Percentiles rank a stretch among this genome's conserved stretches.
Conservation (phyloP, 1,284 basidiomycete genomes). For the Polyporus tsugae region DNA sequence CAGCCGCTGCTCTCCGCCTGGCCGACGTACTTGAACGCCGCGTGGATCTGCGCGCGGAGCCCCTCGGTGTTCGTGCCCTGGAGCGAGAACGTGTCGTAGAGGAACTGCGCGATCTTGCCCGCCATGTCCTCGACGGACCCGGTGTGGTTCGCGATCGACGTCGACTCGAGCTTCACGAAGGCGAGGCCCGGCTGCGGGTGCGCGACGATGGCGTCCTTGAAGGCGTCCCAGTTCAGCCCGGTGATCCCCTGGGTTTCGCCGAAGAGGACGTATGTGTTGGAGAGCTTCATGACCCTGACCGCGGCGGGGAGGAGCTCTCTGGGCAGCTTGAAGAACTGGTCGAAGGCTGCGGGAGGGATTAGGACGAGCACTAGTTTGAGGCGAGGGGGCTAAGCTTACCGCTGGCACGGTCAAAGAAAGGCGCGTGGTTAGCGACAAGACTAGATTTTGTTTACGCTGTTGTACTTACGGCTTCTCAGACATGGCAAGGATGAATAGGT, state of each 20-base stretch:
- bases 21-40: neutral
- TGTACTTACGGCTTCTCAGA: neutral
- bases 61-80: neutral
- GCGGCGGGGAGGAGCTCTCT: neutral
- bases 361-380: neutral
- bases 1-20: neutral
- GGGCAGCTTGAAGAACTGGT: constrained; percentile 1
- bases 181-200: neutral
- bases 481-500: neutral
- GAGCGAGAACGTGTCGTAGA: constrained; percentile 3
- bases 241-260: neutral
- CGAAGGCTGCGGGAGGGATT: neutral
- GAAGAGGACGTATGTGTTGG: neutral
- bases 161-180: neutral
- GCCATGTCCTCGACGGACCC: neutral
- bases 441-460: too few relatives aligned
- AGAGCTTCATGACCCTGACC: neutral
- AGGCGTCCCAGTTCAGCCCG: neutral
- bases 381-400: neutral
- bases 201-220: neutral
- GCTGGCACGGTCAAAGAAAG: neutral
- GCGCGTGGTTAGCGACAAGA: neutral
- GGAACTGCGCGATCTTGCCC: neutral
- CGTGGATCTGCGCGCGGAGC: neutral
- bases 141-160: neutral